phyloP scores from a whole-genome alignment of 805 yeast genomes.

The Ogataea saltuana region DNA sequence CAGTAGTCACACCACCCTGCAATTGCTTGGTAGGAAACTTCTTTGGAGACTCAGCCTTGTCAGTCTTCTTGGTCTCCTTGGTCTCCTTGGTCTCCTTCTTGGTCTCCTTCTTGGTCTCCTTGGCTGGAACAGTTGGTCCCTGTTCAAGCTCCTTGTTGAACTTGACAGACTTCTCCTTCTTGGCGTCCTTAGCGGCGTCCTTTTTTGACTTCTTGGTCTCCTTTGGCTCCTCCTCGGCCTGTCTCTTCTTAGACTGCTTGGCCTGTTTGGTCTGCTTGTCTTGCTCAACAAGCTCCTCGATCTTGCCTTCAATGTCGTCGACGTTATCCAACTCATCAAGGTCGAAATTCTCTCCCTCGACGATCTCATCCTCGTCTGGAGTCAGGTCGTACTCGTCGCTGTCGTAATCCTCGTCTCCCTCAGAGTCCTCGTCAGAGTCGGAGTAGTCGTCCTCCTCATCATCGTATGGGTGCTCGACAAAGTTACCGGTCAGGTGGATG shows the following conservation, averaged over 20 bases:
- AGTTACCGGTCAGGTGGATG: constrained; percentile 91
- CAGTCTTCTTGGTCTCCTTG: constrained; percentile 32
- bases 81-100: constrained; percentile 26
- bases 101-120: constrained; percentile 30
- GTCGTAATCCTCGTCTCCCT: constrained; percentile 46
- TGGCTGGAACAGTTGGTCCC: constrained; percentile 69
- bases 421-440: constrained; percentile 48
- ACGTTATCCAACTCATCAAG: constrained; percentile 66
- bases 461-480: constrained; percentile 93
- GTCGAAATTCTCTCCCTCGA: constrained; percentile 51
- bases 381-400: constrained; percentile 66
- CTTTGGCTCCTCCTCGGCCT: constrained; percentile 35
- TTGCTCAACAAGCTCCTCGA: constrained; percentile 71
- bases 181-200: constrained; percentile 35
- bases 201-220: constrained; percentile 21
- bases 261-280: constrained; percentile 37
- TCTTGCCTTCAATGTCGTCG: constrained; percentile 69
- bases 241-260: constrained; percentile 35
- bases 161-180: constrained; percentile 72
- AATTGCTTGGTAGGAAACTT: constrained; percentile 74
- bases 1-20: constrained; percentile 90
- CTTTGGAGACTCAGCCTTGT: constrained; percentile 37
- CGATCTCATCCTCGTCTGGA: constrained; percentile 73
- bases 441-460: constrained; percentile 55
- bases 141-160: constrained; percentile 90